Base-by-base conservation (phyloP, 2,329 filamentous ascomycete species). In the Claviceps capensis region DNA sequence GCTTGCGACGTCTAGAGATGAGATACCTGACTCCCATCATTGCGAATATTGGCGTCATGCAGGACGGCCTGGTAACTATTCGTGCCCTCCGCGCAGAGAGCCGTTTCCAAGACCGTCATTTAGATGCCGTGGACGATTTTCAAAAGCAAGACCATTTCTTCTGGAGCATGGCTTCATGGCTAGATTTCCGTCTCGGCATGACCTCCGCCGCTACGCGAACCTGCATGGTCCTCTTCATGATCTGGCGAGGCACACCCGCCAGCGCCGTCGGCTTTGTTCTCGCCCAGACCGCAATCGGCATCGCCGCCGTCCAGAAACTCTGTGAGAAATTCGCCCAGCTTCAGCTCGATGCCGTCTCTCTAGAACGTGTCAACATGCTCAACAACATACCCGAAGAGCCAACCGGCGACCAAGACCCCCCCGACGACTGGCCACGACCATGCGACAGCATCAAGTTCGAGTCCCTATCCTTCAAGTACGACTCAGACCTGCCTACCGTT, bases 141-240 rank as follows among this genome's bases (percentile, higher is more conserved):
- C 90, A 95, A 65, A 88, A 88, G 63, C 93, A 95, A 77, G 90
- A 96, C 61, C 90, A 96, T 65, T 95, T 95, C 69, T 95, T 94
- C 69, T 95, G 89, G 85, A 86, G 83, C 53, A 74, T 94, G 44
- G 88, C 94, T 58, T 81, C 82, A 7, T 95, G 89, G 89, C 74
- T 95, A 2, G 82, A 83, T 63, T 88, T 85, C 61, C 81, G 89
- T 13, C 91, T 93, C 52, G 61, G 64, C 49, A 57, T 64, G 43
- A 61, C 64, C 5, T 88, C 88, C 0, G 85, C 85, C 0, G 63
- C 78, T 3, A 87, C 87, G 7, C 88, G 86, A 0, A 85, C 91
- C 53, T 68, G 81, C 0, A 70, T 95, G 49, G 87, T 88, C 1
- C 65, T 83, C 1, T 76, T 90, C 9, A 89, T 89, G 14, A 71